These are phyloP conservation scores for Ceratocystis lukuohia DNA, from an alignment of 2,329 filamentous ascomycete genomes.

Conservation along the genomic window DNA sequence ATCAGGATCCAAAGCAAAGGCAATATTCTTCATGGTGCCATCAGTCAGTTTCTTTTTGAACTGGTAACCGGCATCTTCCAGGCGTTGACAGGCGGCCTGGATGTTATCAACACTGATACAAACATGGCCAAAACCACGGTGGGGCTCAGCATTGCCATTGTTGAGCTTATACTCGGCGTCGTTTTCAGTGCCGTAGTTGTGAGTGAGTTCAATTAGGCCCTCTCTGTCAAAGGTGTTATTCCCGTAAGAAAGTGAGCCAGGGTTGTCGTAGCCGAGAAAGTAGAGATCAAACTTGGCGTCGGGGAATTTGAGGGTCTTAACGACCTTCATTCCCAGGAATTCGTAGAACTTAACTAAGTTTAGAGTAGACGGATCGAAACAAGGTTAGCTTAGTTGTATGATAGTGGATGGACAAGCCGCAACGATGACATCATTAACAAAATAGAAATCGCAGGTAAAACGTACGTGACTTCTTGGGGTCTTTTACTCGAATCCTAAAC, in stretches of 20 bases:
- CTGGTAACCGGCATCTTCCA: slow-evolving; percentile 79
- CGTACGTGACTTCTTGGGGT: slow-evolving; percentile 65
- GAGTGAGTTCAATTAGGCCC: slow-evolving; percentile 75
- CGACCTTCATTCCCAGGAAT: slow-evolving; percentile 71
- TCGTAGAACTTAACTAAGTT: slow-evolving; percentile 75
- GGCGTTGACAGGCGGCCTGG: slow-evolving; percentile 74
- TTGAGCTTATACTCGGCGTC: slow-evolving; percentile 67
- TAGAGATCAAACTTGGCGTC: slow-evolving; percentile 91
- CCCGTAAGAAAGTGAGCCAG: slow-evolving; percentile 58
- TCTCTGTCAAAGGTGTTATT: slow-evolving; percentile 67
- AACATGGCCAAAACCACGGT: slow-evolving; percentile 73
- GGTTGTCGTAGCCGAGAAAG: slow-evolving; percentile 79
- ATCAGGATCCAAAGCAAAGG: slow-evolving; percentile 81
- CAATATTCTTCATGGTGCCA: slow-evolving; percentile 75
- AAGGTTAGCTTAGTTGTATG: background rate
- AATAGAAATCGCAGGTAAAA: background rate
- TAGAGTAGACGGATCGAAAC: slow-evolving; percentile 11
- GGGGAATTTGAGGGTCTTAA: slow-evolving; percentile 69
- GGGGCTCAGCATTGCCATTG: slow-evolving; percentile 84
- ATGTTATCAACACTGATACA: slow-evolving; percentile 75
- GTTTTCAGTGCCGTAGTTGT: slow-evolving; percentile 78
- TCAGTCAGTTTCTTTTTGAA: slow-evolving; percentile 94
- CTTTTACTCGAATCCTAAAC: slow-evolving; percentile 77
- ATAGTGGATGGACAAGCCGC: background rate
- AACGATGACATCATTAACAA: background rate